Percentiles rank a stretch among this genome's conserved stretches.
These are phyloP conservation scores for Arthroderma sp. DNA, from an alignment of 2,329 filamentous ascomycete genomes.

Conservation along the genomic window DNA sequence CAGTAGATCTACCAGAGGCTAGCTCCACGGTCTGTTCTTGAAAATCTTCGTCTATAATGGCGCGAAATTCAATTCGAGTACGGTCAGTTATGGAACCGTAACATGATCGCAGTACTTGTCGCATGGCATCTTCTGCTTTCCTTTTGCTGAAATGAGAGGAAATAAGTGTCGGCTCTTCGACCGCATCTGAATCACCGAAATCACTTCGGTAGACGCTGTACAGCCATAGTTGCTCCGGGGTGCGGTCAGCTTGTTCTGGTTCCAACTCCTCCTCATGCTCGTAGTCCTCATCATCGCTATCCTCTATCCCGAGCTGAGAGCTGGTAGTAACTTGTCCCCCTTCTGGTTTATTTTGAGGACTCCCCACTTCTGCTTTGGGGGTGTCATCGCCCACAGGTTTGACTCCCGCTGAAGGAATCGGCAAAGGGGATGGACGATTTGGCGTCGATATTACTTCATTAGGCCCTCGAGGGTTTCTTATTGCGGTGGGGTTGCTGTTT, in stretches of 20 bases:
- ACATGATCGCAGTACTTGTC: slow-evolving; percentile 1
- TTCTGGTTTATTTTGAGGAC: not conserved
- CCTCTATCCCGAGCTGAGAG: too few relatives aligned
- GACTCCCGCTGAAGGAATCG: not conserved
- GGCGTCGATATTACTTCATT: not conserved
- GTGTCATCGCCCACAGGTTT: not conserved
- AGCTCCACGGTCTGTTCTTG: slow-evolving; percentile 5
- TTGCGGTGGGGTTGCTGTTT: not conserved
- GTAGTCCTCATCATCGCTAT: not conserved
- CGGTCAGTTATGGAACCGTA: slow-evolving; percentile 4
- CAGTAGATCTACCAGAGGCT: slow-evolving; percentile 4
- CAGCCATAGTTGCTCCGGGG: slow-evolving; percentile 3
- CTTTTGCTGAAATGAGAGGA: slow-evolving; percentile 2
- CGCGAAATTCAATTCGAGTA: slow-evolving; percentile 4
- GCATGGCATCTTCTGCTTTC: slow-evolving; percentile 5
- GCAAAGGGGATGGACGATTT: not conserved
- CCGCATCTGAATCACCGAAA: not conserved
- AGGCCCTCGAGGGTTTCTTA: not conserved
- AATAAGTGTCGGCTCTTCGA: not conserved
- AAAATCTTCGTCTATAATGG: slow-evolving; percentile 2
- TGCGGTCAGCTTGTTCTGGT: not conserved
- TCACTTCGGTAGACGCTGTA: slow-evolving; percentile 7
- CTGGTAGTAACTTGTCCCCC: not conserved
- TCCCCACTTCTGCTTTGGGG: not conserved
- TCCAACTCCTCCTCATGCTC: not conserved